A percentile compares a stretch with the other conserved stretches of the same genome.
phyloP scores from a whole-genome alignment of 345 rosid species.

The Schrenkiella parvula region DNA sequence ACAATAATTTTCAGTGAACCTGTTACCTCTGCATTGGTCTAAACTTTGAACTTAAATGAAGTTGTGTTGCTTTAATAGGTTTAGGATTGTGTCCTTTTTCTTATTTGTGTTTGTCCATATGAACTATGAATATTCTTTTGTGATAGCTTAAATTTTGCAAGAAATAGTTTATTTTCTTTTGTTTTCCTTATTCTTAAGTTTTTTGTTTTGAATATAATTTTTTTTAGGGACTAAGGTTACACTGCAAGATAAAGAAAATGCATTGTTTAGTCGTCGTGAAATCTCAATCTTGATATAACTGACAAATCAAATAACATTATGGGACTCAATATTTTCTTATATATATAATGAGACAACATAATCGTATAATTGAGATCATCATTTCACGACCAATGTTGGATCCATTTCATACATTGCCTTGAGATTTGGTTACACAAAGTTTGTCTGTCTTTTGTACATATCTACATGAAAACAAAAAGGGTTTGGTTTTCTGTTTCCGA shows the following conservation, averaged over 20 bases:
- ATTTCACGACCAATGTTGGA: conserved; percentile 34
- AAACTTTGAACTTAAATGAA: no score
- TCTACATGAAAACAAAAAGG: conserved; percentile 2
- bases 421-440: conserved; percentile 18
- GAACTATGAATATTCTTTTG: no score
- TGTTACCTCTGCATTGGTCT: no score
- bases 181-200: no score
- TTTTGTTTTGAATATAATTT: no score
- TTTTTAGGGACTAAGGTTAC: no score
- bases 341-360: conserved; percentile 16
- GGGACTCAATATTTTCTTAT: not conserved
- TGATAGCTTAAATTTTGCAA: no score
- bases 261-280: not conserved
- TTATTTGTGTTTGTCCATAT: no score
- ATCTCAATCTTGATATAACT: not conserved
- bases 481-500: not conserved
- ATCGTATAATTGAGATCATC: conserved; percentile 19
- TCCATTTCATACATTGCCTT: conserved; percentile 22
- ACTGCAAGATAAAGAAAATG: not conserved
- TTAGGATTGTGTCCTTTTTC: no score
- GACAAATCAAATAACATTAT: conserved; percentile 9
- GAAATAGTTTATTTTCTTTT: no score
- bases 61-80: no score
- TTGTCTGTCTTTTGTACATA: conserved; percentile 15
- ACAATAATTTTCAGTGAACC: no score